Evolutionary conservation across 495 filamentous ascomycete species (phyloP).

Genomic region (Aspergillus panamensis): DNA sequence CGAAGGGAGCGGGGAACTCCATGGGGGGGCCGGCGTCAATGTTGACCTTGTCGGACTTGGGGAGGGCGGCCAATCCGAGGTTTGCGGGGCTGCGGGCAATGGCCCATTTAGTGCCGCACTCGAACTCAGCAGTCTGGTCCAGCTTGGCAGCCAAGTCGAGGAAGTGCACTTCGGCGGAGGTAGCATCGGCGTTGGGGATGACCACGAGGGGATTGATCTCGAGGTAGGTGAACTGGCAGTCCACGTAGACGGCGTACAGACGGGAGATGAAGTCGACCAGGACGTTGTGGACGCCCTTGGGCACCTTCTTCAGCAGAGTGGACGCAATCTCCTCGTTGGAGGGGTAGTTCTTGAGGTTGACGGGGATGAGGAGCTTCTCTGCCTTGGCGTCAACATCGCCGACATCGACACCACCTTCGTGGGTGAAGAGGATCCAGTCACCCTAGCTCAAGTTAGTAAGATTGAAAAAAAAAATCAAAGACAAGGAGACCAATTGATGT

Average conservation of each 20-base stretch:
- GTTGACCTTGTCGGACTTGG: slow-evolving; percentile 70
- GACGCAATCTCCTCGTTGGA: slow-evolving; percentile 91
- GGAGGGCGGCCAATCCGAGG: slow-evolving; percentile 68
- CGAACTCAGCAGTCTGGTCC: slow-evolving; percentile 98
- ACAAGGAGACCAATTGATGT: neutral
- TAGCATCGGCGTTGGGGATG: slow-evolving; percentile 87
- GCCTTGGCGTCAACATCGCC: slow-evolving; percentile 99
- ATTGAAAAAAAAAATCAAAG: neutral
- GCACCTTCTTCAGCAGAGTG: slow-evolving; percentile 85
- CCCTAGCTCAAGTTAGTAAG: slow-evolving; percentile 53
- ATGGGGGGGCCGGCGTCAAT: slow-evolving; percentile 97
- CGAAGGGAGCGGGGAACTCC: slow-evolving; percentile 98
- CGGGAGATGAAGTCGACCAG: slow-evolving; percentile 95
- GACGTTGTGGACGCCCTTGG: slow-evolving; percentile 93
- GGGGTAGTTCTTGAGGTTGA: slow-evolving; percentile 91
- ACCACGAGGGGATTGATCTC: slow-evolving; percentile 99
- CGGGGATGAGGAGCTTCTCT: slow-evolving; percentile 95
- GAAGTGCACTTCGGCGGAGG: slow-evolving; percentile 95
- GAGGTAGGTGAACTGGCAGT: slow-evolving; percentile 99
- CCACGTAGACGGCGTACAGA: slow-evolving; percentile 96
- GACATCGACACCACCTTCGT: slow-evolving; percentile 99
- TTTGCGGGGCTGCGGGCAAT: slow-evolving; percentile 83
- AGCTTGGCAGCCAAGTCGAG: slow-evolving; percentile 97
- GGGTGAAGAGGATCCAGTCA: slow-evolving; percentile 99
- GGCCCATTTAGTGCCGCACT: slow-evolving; percentile 99